phyloP scores from a whole-genome alignment of 345 rosid species.

The Kernera saxatilis region DNA sequence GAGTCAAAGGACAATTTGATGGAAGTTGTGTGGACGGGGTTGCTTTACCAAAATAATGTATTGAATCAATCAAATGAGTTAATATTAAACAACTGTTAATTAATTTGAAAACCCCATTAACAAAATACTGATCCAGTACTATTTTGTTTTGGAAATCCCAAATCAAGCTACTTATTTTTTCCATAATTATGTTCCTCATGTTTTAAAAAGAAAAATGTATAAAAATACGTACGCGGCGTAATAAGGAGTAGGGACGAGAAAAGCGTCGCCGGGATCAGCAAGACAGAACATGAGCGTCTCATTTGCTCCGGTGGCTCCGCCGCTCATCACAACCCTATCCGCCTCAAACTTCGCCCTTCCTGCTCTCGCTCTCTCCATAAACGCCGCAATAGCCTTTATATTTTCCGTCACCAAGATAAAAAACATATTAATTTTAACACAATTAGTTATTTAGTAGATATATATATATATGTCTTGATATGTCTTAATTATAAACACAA shows the following conservation, averaged over 20 bases:
- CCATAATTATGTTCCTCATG: too few species aligned
- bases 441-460: too few species aligned
- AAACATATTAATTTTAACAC: not conserved
- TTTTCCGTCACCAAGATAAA: not conserved
- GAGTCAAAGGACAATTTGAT: not conserved
- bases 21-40: not conserved
- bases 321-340: conserved; percentile 67
- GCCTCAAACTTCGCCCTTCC: conserved; percentile 51
- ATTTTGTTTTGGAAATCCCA: too few species aligned
- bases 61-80: conserved; percentile 7
- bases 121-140: not conserved
- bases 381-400: conserved; percentile 58
- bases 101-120: not conserved
- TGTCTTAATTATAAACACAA: not conserved
- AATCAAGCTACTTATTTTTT: too few species aligned
- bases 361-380: conserved; percentile 67
- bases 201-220: not conserved
- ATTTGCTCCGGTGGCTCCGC: conserved; percentile 87
- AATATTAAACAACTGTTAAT: not conserved
- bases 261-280: conserved; percentile 81
- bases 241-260: conserved; percentile 72
- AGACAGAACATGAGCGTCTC: conserved; percentile 70
- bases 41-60: not conserved
- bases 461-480: too few species aligned
- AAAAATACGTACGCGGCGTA: conserved; percentile 56